These are phyloP conservation scores for Asterionellopsis glacialis DNA, from an alignment of 108 stramenopile species.

Conservation along the genomic window DNA sequence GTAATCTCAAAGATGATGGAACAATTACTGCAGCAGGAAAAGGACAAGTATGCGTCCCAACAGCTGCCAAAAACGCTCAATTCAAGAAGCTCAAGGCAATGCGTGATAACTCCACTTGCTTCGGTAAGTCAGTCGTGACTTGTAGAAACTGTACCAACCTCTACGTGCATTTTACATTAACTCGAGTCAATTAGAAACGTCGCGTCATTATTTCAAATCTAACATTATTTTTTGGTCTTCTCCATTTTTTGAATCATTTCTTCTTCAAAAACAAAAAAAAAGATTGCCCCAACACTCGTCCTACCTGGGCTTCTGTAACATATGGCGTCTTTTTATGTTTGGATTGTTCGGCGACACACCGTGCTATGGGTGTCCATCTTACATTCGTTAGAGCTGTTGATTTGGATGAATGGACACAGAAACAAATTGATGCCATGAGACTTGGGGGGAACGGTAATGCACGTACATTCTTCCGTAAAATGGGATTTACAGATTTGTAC, in stretches of 20 bases:
- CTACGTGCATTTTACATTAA: no score
- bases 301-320: slow-evolving; percentile 92
- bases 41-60: slow-evolving; percentile 75
- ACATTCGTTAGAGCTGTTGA: slow-evolving; percentile 88
- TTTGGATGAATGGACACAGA: slow-evolving; percentile 92
- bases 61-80: slow-evolving; percentile 72
- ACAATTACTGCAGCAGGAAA: slow-evolving; percentile 86
- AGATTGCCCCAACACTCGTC: slow-evolving; percentile 90
- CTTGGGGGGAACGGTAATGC: slow-evolving; percentile 88
- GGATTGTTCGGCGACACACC: slow-evolving; percentile 90
- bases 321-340: slow-evolving; percentile 92
- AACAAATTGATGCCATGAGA: slow-evolving; percentile 89
- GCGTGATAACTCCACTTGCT: slow-evolving; percentile 75
- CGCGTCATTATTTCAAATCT: no score
- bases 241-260: no score
- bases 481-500: slow-evolving; percentile 76
- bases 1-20: slow-evolving; percentile 80
- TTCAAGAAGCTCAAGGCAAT: slow-evolving; percentile 85
- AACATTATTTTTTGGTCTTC: no score
- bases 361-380: slow-evolving; percentile 86
- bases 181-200: no score
- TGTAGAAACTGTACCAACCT: no score
- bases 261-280: no score
- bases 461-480: slow-evolving; percentile 72
- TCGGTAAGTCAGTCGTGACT: no score